Evolutionary conservation across 202 grass and related monocot species (phyloP).

Genomic region (Sporobolus alterniflorus): DNA sequence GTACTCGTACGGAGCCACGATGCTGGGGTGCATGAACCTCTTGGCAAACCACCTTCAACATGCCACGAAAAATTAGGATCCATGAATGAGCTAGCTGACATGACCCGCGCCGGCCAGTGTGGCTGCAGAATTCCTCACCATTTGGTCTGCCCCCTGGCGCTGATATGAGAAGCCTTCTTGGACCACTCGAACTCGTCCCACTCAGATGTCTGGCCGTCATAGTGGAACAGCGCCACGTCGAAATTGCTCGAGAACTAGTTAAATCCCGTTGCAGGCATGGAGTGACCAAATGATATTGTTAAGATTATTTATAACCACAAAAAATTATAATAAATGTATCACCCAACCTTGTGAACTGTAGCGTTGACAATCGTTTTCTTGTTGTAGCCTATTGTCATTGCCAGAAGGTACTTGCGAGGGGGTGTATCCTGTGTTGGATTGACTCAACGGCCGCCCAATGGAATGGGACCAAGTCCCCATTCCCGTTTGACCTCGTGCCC

Average conservation of each 20-base stretch:
- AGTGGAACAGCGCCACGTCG: slow-evolving; percentile 82
- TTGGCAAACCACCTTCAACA: slow-evolving; percentile 82
- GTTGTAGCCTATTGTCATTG: slow-evolving; percentile 43
- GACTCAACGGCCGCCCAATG: too few relatives aligned
- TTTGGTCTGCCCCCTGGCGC: slow-evolving; percentile 69
- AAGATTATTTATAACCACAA: not conserved
- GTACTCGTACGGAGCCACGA: slow-evolving; percentile 73
- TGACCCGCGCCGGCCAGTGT: not conserved
- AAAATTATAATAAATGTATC: not conserved
- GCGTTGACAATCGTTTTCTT: slow-evolving; percentile 52
- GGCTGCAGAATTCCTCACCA: slow-evolving; percentile 39
- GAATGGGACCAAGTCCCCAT: too few relatives aligned
- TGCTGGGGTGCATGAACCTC: slow-evolving; percentile 78
- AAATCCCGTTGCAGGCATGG: not conserved
- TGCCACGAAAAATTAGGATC: not conserved
- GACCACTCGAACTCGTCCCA: slow-evolving; percentile 91
- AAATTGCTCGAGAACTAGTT: slow-evolving; percentile 69
- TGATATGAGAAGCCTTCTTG: slow-evolving; percentile 65
- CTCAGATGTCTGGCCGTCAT: slow-evolving; percentile 55
- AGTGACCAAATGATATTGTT: not conserved
- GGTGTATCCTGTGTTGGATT: slow-evolving; percentile 28
- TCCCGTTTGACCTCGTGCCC: too few relatives aligned
- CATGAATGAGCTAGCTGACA: not conserved
- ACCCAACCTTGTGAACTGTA: slow-evolving; percentile 32
- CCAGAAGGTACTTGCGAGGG: slow-evolving; percentile 51